Conservation (phyloP, 441 rosid species). For the Metrosideros polymorpha region DNA sequence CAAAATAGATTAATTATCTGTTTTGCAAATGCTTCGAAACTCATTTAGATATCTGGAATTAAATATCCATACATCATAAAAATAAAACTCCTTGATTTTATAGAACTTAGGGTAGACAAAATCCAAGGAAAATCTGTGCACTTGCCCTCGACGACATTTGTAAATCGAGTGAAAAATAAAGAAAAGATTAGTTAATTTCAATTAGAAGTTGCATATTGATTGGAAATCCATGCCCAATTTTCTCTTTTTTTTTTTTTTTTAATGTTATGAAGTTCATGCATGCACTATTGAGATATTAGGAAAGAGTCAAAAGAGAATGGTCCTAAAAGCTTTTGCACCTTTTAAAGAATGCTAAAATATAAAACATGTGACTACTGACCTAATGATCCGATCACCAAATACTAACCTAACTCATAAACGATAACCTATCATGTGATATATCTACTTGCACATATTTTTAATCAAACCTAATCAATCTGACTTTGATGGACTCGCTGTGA, state of each 20-base stretch:
- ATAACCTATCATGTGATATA: background rate
- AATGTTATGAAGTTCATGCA: background rate
- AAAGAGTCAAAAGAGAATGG: background rate
- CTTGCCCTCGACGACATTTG: background rate
- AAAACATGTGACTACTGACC: background rate
- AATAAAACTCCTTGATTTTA: background rate
- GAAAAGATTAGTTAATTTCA: background rate
- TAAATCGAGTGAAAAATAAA: background rate
- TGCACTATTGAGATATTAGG: background rate
- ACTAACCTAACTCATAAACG: background rate
- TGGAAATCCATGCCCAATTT: background rate
- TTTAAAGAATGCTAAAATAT: background rate
- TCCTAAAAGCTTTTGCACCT: background rate
- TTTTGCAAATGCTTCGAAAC: background rate
- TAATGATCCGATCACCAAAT: background rate
- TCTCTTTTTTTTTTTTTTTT: background rate
- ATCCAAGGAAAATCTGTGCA: background rate
- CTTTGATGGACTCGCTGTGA: background rate
- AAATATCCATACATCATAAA: background rate
- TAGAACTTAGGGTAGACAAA: background rate
- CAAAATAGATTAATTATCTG: too few species aligned
- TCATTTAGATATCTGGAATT: background rate
- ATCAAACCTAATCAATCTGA: background rate
- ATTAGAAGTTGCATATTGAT: background rate
- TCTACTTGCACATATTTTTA: too few species aligned